Percentiles rank a stretch among this genome's conserved stretches.
Evolutionary conservation across 352 stramenopile genomes (phyloP).

Genomic region (Phytopythium chamaehyphon): DNA sequence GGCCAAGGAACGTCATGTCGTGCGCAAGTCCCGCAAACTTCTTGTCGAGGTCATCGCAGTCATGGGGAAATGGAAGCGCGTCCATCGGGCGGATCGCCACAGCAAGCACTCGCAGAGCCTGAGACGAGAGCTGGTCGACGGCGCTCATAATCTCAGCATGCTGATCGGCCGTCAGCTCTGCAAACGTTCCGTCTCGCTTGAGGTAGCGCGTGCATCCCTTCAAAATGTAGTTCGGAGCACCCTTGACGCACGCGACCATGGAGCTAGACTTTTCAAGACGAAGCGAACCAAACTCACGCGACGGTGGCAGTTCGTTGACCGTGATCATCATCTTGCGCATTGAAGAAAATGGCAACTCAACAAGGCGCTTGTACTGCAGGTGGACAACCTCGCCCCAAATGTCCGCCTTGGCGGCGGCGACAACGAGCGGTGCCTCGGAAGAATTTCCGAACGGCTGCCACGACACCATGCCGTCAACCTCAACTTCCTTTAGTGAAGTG

Average conservation of each 20-base stretch:
- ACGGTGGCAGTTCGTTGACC: conserved; percentile 48
- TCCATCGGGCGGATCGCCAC: conserved; percentile 51
- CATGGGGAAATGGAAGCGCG: conserved; percentile 2
- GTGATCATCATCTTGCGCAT: conserved; percentile 92
- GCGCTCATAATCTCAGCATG: conserved; percentile 19
- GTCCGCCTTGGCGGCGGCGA: conserved; percentile 35
- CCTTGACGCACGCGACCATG: conserved; percentile 33
- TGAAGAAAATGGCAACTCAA: conserved; percentile 90
- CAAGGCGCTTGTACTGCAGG: conserved; percentile 44
- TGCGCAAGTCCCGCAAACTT: conserved; percentile 28
- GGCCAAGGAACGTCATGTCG: conserved; percentile 79
- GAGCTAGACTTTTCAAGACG: conserved; percentile 5
- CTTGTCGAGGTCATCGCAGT: conserved; percentile 36
- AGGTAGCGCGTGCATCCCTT: conserved; percentile 39
- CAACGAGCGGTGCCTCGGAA: conserved; percentile 37
- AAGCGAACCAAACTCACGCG: conserved; percentile 18
- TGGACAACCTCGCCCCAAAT: conserved; percentile 23
- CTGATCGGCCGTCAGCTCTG: neutral
- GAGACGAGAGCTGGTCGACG: conserved; percentile 37
- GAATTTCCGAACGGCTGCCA: conserved; percentile 35
- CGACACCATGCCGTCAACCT: conserved; percentile 7
- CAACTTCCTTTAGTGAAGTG: conserved; percentile 28
- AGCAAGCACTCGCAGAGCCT: conserved; percentile 69
- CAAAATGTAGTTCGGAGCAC: conserved; percentile 37
- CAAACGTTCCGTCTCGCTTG: conserved; percentile 43